Conservation (phyloP, 129 eudicot genomes). For the Glebionis coronaria region DNA sequence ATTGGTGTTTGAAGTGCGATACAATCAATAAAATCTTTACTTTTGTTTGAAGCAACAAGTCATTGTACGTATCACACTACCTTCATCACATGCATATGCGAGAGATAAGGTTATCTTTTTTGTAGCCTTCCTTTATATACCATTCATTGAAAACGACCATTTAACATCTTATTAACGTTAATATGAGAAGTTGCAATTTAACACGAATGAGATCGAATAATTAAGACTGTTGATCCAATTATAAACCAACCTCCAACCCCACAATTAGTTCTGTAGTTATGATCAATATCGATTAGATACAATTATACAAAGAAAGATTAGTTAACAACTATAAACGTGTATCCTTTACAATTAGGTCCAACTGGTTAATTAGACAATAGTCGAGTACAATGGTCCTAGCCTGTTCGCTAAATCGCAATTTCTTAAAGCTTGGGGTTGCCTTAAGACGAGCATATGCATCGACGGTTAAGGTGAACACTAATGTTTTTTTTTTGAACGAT, state of each 20-base stretch:
- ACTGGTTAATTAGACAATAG: too few relatives aligned
- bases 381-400: too few relatives aligned
- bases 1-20: conserved; percentile 28
- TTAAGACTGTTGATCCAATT: not conserved
- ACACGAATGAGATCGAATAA: not conserved
- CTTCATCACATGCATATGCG: conserved; percentile 32
- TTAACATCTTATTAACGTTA: not conserved
- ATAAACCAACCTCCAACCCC: not conserved
- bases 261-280: not conserved
- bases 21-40: conserved; percentile 33
- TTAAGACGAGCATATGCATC: too few relatives aligned
- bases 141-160: conserved; percentile 1
- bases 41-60: conserved; percentile 29
- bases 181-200: not conserved
- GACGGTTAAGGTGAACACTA: too few relatives aligned
- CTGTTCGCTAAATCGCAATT: too few relatives aligned
- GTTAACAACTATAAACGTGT: too few relatives aligned
- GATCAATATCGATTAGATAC: not conserved
- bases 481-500: too few relatives aligned
- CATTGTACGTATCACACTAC: conserved; percentile 22
- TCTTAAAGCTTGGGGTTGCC: too few relatives aligned
- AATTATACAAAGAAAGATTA: too few relatives aligned
- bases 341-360: too few relatives aligned
- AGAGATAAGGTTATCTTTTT: conserved; percentile 25
- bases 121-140: conserved; percentile 15